Base-by-base conservation (phyloP, 73 alveolate species). In the Breviolum minutum region DNA sequence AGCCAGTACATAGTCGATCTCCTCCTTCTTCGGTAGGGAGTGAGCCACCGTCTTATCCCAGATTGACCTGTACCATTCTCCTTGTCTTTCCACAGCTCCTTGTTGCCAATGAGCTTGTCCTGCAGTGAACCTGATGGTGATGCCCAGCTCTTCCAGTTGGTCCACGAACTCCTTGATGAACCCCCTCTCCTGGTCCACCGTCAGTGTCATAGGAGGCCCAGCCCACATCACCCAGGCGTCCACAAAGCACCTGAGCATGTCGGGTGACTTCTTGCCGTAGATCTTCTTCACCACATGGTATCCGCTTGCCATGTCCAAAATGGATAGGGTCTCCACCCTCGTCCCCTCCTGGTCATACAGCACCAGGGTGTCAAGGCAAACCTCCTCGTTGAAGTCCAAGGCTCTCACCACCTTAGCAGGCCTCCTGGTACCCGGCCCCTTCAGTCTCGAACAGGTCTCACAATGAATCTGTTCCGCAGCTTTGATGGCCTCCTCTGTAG, bases 381-480 rank as follows among this genome's bases (percentile, higher is more conserved):
- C 82, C 13, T 68, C 76, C 14, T 64, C 30, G 60, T 87, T 87
- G 95, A 87, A 87, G 48, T 87, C 83, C 48, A 87, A 17, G 20
- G 77, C 40, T 16, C 81, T 10, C 11, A 30, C 30, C 24, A 64
- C 3, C 22, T 48, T 64, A 0, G 95, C 77, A 0, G 82, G 82
- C 6, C 95, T 62, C 20, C 66, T 20, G 12, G 77, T 26, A 8
- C 66, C 68, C 2, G 95, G 68, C 5, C 22, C 19, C 26, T 14
- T 16, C 11, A 24, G 60, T 5, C 82, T n/a, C 60, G 63, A 16
- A 73, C 95, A 87, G 0, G 77, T 64, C 5, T 60, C 61, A 17
- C 94, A 85, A 0, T 9, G 64, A n/a, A 85, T 16, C 0, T 16
- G 16, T 8, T 64, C 30, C 0, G 95, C 95, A 30, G 95, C 95